A percentile compares a stretch with the other conserved stretches of the same genome.
Evolutionary conservation across 306 rosid genomes (phyloP).

Genomic region (Sophora flavescens): DNA sequence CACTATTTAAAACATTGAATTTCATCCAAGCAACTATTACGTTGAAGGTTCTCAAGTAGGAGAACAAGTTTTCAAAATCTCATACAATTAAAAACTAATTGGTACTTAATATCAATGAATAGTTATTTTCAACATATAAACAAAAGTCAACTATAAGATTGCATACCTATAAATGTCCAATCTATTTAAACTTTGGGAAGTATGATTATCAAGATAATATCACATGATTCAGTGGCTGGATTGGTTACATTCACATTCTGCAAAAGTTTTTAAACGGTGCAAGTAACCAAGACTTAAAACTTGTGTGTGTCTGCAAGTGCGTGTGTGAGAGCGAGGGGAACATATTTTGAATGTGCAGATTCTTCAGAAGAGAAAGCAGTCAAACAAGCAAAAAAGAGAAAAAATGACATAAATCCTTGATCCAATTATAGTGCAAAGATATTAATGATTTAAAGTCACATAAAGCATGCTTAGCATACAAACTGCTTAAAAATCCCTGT

Average conservation of each 20-base stretch:
- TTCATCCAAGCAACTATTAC: not conserved
- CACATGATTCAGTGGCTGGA: not conserved
- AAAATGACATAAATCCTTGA: not conserved
- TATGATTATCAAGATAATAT: not conserved
- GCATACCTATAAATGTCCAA: not conserved
- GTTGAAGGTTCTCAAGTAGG: not conserved
- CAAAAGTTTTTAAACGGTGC: not conserved
- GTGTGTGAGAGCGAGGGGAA: not conserved
- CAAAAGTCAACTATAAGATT: not conserved
- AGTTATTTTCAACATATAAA: too few species aligned
- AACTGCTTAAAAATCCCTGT: not conserved
- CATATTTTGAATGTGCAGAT: not conserved
- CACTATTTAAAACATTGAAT: too few species aligned
- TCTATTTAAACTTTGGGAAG: not conserved
- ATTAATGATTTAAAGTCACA: not conserved
- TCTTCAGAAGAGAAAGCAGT: not conserved
- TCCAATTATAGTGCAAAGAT: not conserved
- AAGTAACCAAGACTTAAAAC: not conserved
- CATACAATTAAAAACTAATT: not conserved
- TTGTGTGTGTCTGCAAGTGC: not conserved
- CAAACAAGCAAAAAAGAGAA: not conserved
- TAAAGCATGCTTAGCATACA: slow-evolving; percentile 3
- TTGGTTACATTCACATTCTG: not conserved
- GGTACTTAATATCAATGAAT: not conserved
- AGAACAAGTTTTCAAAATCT: not conserved